Conservation (phyloP, 2,329 filamentous ascomycete genomes). For the Calonectria montana region DNA sequence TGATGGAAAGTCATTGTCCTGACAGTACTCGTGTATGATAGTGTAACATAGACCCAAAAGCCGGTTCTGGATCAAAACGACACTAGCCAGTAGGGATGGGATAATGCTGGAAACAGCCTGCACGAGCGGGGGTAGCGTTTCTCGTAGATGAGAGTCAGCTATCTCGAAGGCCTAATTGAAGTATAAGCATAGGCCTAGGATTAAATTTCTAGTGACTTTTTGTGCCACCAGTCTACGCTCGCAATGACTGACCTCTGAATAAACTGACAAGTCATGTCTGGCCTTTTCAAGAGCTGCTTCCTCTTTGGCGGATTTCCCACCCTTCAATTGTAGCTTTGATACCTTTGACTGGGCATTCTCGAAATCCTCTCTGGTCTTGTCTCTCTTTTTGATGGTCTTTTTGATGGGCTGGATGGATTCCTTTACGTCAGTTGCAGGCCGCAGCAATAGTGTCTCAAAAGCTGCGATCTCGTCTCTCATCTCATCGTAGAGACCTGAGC, state of each 20-base stretch:
- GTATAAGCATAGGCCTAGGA: not conserved
- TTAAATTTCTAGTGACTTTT: not conserved
- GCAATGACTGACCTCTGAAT: constrained; percentile 13
- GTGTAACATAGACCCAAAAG: constrained; percentile 26
- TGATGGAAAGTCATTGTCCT: constrained; percentile 24
- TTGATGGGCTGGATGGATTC: constrained; percentile 19
- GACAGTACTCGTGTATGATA: constrained; percentile 24
- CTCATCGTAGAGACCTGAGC: constrained; percentile 23
- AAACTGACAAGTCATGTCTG: constrained; percentile 5
- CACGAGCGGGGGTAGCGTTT: constrained; percentile 23
- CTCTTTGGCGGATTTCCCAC: constrained; percentile 18
- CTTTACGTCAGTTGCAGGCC: constrained; percentile 20
- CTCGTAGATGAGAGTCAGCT: constrained; percentile 19
- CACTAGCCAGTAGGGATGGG: constrained; percentile 15
- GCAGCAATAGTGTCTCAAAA: constrained; percentile 23
- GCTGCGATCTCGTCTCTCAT: constrained; percentile 22
- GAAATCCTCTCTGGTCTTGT: constrained; percentile 22
- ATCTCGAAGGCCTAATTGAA: constrained; percentile 19
- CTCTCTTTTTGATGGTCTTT: constrained; percentile 27
- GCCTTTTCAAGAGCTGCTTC: constrained; percentile 22
- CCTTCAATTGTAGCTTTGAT: constrained; percentile 21
- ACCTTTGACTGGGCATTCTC: constrained; percentile 22
- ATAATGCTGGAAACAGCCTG: constrained; percentile 20
- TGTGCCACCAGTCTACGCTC: not conserved
- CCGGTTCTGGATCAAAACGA: constrained; percentile 24